Percentiles rank a stretch among this genome's conserved stretches.
Conservation (phyloP, 2,329 filamentous ascomycete genomes). For the Hypoxylon sp. region DNA sequence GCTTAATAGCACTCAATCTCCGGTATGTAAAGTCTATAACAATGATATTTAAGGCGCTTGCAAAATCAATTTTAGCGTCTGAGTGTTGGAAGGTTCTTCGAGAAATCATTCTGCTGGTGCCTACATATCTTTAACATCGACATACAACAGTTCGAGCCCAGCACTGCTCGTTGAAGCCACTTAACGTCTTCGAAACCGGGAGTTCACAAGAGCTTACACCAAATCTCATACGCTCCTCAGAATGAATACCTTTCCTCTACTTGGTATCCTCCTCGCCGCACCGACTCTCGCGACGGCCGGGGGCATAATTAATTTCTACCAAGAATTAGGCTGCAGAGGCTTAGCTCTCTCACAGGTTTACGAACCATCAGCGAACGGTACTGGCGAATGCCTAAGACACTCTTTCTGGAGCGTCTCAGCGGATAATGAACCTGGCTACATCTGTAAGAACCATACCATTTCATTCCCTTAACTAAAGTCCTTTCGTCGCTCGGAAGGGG, state of each 20-base stretch:
- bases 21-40: too few species aligned
- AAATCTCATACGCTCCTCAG: neutral
- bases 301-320: neutral
- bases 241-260: neutral
- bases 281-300: neutral
- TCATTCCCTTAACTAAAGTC: too few species aligned
- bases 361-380: neutral
- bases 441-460: neutral
- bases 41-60: too few species aligned
- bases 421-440: neutral
- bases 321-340: neutral
- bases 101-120: too few species aligned
- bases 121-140: too few species aligned
- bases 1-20: too few species aligned
- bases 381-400: neutral
- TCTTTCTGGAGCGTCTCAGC: neutral
- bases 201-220: neutral
- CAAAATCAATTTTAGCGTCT: too few species aligned
- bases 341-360: neutral
- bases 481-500: too few species aligned
- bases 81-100: too few species aligned
- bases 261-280: neutral
- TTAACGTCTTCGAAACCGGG: neutral
- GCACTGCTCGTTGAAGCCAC: too few species aligned
- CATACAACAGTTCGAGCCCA: too few species aligned